phyloP scores from a whole-genome alignment of 495 filamentous ascomycete genomes.

The Penicillium cosmopolitanum region DNA sequence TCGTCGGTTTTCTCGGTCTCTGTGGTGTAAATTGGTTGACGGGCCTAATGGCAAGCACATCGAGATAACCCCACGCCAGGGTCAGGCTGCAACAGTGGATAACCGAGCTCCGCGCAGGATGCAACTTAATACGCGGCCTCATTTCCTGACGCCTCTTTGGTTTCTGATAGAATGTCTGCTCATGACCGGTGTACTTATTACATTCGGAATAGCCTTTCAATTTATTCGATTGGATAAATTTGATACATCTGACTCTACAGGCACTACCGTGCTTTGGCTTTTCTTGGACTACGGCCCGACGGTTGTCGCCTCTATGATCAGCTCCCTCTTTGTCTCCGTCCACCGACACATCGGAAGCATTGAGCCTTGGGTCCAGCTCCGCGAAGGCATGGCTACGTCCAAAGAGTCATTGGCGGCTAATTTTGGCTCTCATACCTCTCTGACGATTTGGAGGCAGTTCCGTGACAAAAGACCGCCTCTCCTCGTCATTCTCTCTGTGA shows the following conservation, averaged over 20 bases:
- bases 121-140: slow-evolving; percentile 24
- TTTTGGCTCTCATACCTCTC: slow-evolving; percentile 20
- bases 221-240: slow-evolving; percentile 18
- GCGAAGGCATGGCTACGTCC: slow-evolving; percentile 14
- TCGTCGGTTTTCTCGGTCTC: slow-evolving; percentile 19
- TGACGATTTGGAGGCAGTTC: slow-evolving; percentile 11
- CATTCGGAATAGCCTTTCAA: slow-evolving; percentile 19
- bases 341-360: slow-evolving; percentile 25
- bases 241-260: slow-evolving; percentile 9
- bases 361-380: slow-evolving; percentile 30
- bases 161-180: slow-evolving; percentile 27
- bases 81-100: neutral
- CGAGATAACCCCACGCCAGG: slow-evolving; percentile 15
- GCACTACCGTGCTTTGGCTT: slow-evolving; percentile 8
- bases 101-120: neutral
- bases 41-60: slow-evolving; percentile 11
- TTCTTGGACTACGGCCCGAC: slow-evolving; percentile 28
- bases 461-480: slow-evolving; percentile 7
- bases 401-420: slow-evolving; percentile 18
- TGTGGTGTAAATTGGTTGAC: slow-evolving; percentile 24
- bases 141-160: slow-evolving; percentile 29
- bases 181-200: slow-evolving; percentile 13
- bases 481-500: slow-evolving; percentile 14
- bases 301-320: slow-evolving; percentile 29
- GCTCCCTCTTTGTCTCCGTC: slow-evolving; percentile 25